Evolutionary conservation across 352 stramenopile species (phyloP), one percentile per base, ranked within the genome.

Genomic region (Phytophthora brassicae): DNA sequence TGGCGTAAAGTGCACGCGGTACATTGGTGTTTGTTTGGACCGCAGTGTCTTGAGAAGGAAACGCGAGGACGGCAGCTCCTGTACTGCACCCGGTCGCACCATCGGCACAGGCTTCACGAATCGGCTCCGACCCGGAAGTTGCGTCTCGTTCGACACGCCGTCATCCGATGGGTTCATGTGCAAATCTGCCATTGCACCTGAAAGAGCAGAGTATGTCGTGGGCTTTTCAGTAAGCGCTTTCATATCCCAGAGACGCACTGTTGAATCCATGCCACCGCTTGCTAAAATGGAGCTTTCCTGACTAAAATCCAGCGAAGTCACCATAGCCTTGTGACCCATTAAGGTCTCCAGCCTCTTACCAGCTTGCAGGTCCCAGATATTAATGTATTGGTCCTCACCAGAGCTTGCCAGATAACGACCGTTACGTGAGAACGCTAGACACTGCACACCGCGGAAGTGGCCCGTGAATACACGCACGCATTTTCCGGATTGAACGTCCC

Each of bases 281-380:
- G 81, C 84, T 42, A 94, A 60, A 49, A 94, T 77, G 19, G 82
- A 72, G 56, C 84, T 92, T 51, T 94, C 86, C 49, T 84, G 79
- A 29, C 84, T 92, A 39, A 94, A 94, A 29, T 78, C 74, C 19
- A 94, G 69, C 53, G 81, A 90, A 19, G 84, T 89, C 28, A 94
- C 81, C 43, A 75, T 81, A 8, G 70, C 81, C 51, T 84, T 88
- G 65, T 94, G 86, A 19, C 86, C 86, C 52, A 90, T 75, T 9
- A 94, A 72, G 23, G 86, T 94, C 60, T 92, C 84, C 6, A 97
- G 50, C n/a, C 85, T 77, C 67, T 94, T 93, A 22, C 86, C 84
- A 7, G 83, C 86, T 14, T 95, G 90, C 36, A 98, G 76, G 68
- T 98, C 94, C 94, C 95, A 98, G 61, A 98, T 81, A 66, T 97